Percentiles rank a stretch among this genome's conserved stretches.
Conservation (phyloP, 2,329 filamentous ascomycete species). For the Cladosporium sp. region DNA sequence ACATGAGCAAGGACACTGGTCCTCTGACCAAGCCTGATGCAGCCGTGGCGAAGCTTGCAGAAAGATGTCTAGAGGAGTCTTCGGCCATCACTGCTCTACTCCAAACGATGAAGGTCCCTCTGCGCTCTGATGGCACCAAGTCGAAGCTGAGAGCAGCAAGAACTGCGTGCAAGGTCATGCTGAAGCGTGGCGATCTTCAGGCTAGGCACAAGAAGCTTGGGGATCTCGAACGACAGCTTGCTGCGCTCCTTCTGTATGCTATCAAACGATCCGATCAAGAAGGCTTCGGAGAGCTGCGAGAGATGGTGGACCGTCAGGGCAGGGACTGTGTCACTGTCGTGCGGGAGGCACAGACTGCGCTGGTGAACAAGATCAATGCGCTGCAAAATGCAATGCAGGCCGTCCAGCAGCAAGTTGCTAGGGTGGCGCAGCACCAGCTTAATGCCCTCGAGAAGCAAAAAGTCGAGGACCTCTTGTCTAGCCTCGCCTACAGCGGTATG, state of each 20-base stretch:
- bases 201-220: neutral
- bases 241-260: neutral
- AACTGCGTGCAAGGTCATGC: neutral
- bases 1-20: neutral
- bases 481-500: neutral
- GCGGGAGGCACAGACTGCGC: neutral
- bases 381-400: neutral
- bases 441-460: neutral
- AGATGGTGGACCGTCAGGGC: neutral
- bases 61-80: neutral
- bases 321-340: neutral
- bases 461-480: neutral
- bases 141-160: neutral
- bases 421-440: neutral
- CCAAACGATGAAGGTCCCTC: neutral
- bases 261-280: neutral
- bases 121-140: neutral
- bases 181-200: neutral
- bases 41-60: neutral
- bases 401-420: neutral
- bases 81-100: neutral
- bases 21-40: neutral
- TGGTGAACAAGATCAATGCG: conserved; percentile 5
- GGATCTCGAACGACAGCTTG: neutral
- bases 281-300: neutral